Percentiles rank a stretch among this genome's conserved stretches.
Conservation (phyloP, 305 asterid species). For the Coffea humblotiana region DNA sequence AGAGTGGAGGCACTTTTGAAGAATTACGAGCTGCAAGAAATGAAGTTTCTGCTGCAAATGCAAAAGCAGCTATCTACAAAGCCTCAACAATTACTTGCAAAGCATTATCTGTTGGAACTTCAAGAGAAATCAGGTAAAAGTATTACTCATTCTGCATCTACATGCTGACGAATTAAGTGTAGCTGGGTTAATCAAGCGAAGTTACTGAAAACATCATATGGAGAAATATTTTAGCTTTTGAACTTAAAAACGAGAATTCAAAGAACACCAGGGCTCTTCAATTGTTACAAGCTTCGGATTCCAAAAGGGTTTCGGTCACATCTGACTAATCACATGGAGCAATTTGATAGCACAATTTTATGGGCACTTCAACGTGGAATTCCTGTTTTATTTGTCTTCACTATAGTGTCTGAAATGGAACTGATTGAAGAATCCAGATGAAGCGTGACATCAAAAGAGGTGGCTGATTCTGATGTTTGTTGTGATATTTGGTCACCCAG, state of each 20-base stretch:
- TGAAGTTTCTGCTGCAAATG: slow-evolving; percentile 71
- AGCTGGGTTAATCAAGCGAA: background rate
- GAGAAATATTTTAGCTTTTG: background rate
- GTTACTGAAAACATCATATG: background rate
- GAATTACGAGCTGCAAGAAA: slow-evolving; percentile 70
- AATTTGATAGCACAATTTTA: background rate
- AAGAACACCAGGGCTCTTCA: background rate
- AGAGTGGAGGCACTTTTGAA: slow-evolving; percentile 75
- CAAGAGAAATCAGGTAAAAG: slow-evolving; percentile 54
- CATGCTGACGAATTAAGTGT: background rate
- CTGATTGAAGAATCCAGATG: background rate
- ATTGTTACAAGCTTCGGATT: background rate
- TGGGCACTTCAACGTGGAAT: background rate
- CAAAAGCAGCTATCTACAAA: slow-evolving; percentile 85
- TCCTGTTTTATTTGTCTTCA: background rate
- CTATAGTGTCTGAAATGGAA: background rate
- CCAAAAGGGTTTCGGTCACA: background rate
- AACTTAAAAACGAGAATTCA: background rate
- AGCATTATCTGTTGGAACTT: slow-evolving; percentile 58
- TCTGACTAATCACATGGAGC: background rate
- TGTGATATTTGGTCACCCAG: slow-evolving; percentile 28
- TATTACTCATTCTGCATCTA: background rate
- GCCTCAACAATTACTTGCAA: slow-evolving; percentile 62
- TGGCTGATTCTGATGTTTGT: background rate
- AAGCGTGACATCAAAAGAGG: background rate